phyloP scores from a whole-genome alignment of 2,329 filamentous ascomycete genomes.

The Elsinoe perseae region DNA sequence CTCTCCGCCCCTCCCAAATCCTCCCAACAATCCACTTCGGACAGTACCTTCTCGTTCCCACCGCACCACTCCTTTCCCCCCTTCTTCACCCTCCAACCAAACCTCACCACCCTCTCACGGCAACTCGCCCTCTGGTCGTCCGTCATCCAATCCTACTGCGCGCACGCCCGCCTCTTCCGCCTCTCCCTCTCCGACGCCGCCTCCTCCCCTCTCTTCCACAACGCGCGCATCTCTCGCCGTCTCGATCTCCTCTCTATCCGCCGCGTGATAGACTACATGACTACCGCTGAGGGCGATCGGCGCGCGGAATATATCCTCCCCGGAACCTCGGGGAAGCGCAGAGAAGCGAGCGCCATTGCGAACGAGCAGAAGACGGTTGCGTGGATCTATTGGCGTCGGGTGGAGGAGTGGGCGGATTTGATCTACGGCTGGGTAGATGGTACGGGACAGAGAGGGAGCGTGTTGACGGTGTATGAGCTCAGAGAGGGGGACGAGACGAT shows the following conservation, averaged over 20 bases:
- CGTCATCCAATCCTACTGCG: slow-evolving; percentile 77
- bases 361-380: slow-evolving; percentile 46
- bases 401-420: slow-evolving; percentile 80
- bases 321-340: slow-evolving; percentile 25
- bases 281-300: slow-evolving; percentile 42
- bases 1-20: slow-evolving; percentile 13
- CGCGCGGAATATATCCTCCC: slow-evolving; percentile 53
- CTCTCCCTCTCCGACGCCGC: slow-evolving; percentile 59
- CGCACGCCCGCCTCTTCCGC: slow-evolving; percentile 66
- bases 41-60: slow-evolving; percentile 34
- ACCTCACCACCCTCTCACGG: slow-evolving; percentile 62
- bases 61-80: slow-evolving; percentile 65
- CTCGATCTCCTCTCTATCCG: slow-evolving; percentile 47
- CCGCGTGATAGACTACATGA: slow-evolving; percentile 51
- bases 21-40: neutral
- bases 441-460: slow-evolving; percentile 79
- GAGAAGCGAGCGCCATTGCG: neutral
- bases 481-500: slow-evolving; percentile 73
- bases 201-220: slow-evolving; percentile 52
- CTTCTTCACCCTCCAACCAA: slow-evolving; percentile 77
- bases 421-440: slow-evolving; percentile 74
- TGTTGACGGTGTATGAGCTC: slow-evolving; percentile 89
- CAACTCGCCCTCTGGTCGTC: slow-evolving; percentile 81
- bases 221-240: slow-evolving; percentile 36
- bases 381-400: slow-evolving; percentile 77